These are phyloP conservation scores for Apostasia shenzhenica DNA, from an alignment of 106 monocot species.

Conservation along the genomic window DNA sequence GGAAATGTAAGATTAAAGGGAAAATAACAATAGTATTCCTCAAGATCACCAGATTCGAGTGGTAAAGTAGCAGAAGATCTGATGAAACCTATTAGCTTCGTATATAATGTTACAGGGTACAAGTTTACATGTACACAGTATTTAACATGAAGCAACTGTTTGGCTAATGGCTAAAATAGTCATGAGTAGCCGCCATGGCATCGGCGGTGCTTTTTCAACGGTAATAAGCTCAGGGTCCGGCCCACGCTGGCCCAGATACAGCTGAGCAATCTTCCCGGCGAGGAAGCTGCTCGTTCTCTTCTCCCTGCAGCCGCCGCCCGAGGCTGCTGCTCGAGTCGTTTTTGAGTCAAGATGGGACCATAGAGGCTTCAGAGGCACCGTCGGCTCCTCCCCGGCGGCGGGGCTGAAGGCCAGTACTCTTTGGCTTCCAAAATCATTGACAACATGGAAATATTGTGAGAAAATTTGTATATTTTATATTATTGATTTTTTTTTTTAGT, in stretches of 20 bases:
- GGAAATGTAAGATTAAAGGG: no score
- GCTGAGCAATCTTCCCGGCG: background rate
- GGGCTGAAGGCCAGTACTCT: slow-evolving; percentile 12
- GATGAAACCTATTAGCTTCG: no score
- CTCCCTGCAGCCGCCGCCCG: background rate
- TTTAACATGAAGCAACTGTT: no score
- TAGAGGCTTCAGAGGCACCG: background rate
- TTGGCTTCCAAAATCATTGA: background rate
- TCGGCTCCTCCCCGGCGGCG: slow-evolving; percentile 9
- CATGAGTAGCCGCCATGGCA: background rate
- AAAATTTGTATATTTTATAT: no score
- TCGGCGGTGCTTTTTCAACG: background rate
- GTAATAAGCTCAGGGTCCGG: background rate
- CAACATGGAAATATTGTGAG: no score
- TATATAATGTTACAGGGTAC: no score
- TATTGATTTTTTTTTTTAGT: no score
- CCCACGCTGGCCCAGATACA: background rate
- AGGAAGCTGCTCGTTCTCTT: background rate
- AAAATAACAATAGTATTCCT: no score
- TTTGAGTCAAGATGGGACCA: background rate
- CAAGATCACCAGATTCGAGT: no score
- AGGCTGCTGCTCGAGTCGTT: background rate
- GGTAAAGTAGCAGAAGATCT: no score
- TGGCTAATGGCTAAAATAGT: no score
- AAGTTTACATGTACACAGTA: no score